Conservation (phyloP, 352 stramenopile species). For the Pseudoperonospora humuli region DNA sequence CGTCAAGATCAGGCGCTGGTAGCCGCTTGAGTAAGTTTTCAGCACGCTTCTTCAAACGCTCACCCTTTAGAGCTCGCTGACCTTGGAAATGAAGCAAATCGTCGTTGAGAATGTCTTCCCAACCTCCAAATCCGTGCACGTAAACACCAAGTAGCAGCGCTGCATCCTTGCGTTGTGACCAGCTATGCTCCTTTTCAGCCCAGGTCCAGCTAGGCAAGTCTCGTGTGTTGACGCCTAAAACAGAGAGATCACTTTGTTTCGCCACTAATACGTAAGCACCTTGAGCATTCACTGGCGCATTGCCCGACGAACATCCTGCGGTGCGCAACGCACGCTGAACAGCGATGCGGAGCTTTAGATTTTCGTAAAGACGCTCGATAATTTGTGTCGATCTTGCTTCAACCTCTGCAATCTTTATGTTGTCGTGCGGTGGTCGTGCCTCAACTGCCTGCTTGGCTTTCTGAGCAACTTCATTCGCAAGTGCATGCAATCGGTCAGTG, state of each 20-base stretch:
- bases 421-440: conserved; percentile 46
- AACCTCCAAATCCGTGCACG: conserved; percentile 77
- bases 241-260: conserved; percentile 56
- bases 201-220: conserved; percentile 66
- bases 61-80: conserved; percentile 78
- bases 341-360: conserved; percentile 76
- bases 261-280: conserved; percentile 68
- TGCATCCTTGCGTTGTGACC: conserved; percentile 69
- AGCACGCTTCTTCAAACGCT: conserved; percentile 74
- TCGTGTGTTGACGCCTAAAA: conserved; percentile 47
- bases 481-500: conserved; percentile 41
- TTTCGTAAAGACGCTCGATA: conserved; percentile 80
- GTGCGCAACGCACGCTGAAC: conserved; percentile 67
- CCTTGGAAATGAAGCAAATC: conserved; percentile 68
- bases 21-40: conserved; percentile 78
- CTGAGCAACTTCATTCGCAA: conserved; percentile 61
- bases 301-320: conserved; percentile 32
- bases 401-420: conserved; percentile 67
- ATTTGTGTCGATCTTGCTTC: conserved; percentile 67
- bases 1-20: conserved; percentile 41
- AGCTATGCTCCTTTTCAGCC: conserved; percentile 80
- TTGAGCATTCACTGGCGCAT: conserved; percentile 31
- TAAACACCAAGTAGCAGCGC: conserved; percentile 75
- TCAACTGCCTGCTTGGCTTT: conserved; percentile 44
- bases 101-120: conserved; percentile 84